Percentiles rank a stretch among this genome's conserved stretches.
Conservation (phyloP, 805 yeast species). For the Kodamaea nitidulidarum region DNA sequence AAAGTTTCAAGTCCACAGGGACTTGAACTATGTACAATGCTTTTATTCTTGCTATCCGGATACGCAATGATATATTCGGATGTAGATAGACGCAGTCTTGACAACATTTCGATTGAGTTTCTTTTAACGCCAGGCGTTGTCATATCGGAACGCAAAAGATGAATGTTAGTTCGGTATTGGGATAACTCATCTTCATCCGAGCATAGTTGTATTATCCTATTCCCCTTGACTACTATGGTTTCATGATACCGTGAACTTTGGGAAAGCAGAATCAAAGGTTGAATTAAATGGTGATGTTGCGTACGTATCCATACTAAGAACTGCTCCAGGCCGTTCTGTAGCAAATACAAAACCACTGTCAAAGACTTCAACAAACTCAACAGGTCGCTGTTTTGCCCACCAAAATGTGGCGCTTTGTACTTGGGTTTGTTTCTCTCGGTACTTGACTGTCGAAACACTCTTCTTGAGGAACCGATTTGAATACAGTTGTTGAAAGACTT, state of each 20-base stretch:
- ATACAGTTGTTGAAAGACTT: conserved; percentile 23
- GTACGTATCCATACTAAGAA: conserved; percentile 44
- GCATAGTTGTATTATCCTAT: conserved; percentile 26
- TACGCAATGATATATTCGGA: background rate
- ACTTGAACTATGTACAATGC: background rate
- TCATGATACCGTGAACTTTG: conserved; percentile 16
- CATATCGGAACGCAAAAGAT: conserved; percentile 40
- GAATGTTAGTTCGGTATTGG: conserved; percentile 40
- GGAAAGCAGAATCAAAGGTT: conserved; percentile 16
- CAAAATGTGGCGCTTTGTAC: conserved; percentile 4
- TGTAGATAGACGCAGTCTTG: background rate
- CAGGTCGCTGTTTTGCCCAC: background rate
- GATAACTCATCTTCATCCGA: conserved; percentile 31
- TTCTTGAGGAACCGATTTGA: background rate
- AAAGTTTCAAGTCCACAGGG: background rate
- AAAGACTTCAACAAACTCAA: conserved; percentile 42
- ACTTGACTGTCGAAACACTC: conserved; percentile 3
- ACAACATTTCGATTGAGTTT: conserved; percentile 6
- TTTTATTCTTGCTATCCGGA: background rate
- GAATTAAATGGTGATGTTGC: conserved; percentile 12
- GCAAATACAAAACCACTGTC: conserved; percentile 47
- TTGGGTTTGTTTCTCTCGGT: background rate
- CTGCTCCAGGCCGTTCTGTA: conserved; percentile 51
- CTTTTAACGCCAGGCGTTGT: conserved; percentile 32
- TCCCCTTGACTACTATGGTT: conserved; percentile 37